A percentile compares a stretch with the other conserved stretches of the same genome.
These are phyloP conservation scores for Keqinozyma sinolaborantium DNA, from an alignment of 1,139 yeast genomes.

Conservation along the genomic window DNA sequence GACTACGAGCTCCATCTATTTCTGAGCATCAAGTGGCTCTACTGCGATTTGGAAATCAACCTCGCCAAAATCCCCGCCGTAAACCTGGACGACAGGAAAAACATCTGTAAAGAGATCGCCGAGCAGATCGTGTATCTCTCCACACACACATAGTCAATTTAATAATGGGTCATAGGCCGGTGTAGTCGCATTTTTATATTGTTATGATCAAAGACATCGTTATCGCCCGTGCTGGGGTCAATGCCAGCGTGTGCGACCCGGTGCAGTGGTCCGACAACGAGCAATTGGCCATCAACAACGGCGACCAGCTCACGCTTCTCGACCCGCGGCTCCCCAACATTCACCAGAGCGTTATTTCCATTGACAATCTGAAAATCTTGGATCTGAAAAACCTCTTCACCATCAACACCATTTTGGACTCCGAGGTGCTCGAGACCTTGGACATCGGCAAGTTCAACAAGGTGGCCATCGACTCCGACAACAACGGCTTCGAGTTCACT, in stretches of 20 bases:
- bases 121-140: constrained; percentile 19
- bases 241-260: constrained; percentile 19
- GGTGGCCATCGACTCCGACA: constrained; percentile 23
- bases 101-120: constrained; percentile 21
- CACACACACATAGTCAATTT: no score
- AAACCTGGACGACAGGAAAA: constrained; percentile 17
- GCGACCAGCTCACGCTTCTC: constrained; percentile 28
- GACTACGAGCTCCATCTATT: constrained; percentile 28
- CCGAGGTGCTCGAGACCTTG: constrained; percentile 24
- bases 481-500: constrained; percentile 26
- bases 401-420: constrained; percentile 22
- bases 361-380: constrained; percentile 13
- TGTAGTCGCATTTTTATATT: not conserved
- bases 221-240: constrained; percentile 8
- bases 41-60: constrained; percentile 20
- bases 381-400: constrained; percentile 28
- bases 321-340: constrained; percentile 41
- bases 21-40: constrained; percentile 25
- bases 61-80: constrained; percentile 19
- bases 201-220: constrained; percentile 10
- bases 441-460: constrained; percentile 29
- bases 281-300: constrained; percentile 38
- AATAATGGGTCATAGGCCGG: no score
- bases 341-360: constrained; percentile 21
- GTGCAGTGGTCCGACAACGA: constrained; percentile 35